phyloP scores from a whole-genome alignment of 176 grass and related monocot genomes.

The Puccinellia tenuiflora region DNA sequence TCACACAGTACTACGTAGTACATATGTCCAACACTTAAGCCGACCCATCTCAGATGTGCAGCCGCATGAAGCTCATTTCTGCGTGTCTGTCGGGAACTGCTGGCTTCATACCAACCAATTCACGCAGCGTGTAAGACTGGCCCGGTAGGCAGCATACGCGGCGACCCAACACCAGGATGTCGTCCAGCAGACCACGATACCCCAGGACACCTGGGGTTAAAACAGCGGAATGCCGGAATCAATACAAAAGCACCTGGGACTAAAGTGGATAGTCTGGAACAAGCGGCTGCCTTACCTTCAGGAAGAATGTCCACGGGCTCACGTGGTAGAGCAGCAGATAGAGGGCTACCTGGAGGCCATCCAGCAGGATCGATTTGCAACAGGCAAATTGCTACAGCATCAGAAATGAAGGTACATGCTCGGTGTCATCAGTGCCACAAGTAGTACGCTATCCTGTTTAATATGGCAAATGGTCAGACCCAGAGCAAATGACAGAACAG shows the following conservation, averaged over 20 bases:
- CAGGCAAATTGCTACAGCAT: background rate
- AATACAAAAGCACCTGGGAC: no score
- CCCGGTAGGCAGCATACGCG: background rate
- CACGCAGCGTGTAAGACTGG: background rate
- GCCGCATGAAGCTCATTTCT: background rate
- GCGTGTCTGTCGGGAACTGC: background rate
- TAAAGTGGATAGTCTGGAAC: no score
- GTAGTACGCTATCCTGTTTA: background rate
- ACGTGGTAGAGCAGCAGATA: background rate
- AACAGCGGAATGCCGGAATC: no score
- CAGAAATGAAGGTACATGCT: background rate
- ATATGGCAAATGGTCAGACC: background rate
- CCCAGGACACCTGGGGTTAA: no score
- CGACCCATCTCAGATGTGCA: background rate
- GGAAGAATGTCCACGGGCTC: background rate
- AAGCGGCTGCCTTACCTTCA: background rate
- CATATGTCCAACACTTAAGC: background rate
- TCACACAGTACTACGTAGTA: no score
- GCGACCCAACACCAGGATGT: background rate
- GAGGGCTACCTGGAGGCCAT: background rate
- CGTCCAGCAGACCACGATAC: no score
- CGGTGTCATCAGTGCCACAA: background rate
- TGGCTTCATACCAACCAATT: background rate
- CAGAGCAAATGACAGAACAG: background rate
- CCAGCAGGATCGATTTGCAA: background rate